Conservation (phyloP, 352 stramenopile species). For the Aphanomyces euteiches region DNA sequence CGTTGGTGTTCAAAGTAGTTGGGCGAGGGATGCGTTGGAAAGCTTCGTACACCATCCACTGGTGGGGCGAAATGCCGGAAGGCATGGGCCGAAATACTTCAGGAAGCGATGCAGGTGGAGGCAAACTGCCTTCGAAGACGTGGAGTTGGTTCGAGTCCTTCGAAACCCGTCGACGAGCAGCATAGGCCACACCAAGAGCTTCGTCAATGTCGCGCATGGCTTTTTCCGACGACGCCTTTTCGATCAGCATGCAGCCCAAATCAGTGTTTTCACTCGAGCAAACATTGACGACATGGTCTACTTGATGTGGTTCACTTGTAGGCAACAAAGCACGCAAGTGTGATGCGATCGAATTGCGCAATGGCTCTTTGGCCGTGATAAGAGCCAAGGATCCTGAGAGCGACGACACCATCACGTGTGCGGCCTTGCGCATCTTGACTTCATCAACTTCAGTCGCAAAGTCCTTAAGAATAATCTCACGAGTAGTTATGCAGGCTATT, state of each 20-base stretch:
- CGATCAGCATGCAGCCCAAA: conserved; percentile 98
- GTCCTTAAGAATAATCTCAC: conserved; percentile 98
- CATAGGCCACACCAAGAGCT: conserved; percentile 83
- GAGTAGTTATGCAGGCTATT: conserved; percentile 98
- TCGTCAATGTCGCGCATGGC: conserved; percentile 98
- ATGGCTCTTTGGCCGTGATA: conserved; percentile 96
- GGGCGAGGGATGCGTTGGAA: conserved; percentile 95
- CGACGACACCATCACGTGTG: conserved; percentile 97
- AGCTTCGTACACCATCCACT: conserved; percentile 97
- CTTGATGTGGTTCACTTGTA: conserved; percentile 84
- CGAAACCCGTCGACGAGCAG: conserved; percentile 75
- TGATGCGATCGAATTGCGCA: conserved; percentile 96
- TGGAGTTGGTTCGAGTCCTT: conserved; percentile 77
- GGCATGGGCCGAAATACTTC: conserved; percentile 93
- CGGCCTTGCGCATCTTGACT: conserved; percentile 96
- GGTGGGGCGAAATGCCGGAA: conserved; percentile 87
- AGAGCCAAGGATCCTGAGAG: conserved; percentile 97
- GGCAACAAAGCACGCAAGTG: conserved; percentile 93
- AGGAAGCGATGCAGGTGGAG: conserved; percentile 78
- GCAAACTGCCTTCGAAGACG: conserved; percentile 74
- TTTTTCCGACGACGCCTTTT: conserved; percentile 99
- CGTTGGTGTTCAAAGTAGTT: conserved; percentile 57
- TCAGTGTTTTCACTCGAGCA: conserved; percentile 99
- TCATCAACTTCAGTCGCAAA: conserved; percentile 96
- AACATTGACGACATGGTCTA: conserved; percentile 97